Evolutionary conservation across 441 rosid species (phyloP).

Genomic region (Gossypium gossypioides): DNA sequence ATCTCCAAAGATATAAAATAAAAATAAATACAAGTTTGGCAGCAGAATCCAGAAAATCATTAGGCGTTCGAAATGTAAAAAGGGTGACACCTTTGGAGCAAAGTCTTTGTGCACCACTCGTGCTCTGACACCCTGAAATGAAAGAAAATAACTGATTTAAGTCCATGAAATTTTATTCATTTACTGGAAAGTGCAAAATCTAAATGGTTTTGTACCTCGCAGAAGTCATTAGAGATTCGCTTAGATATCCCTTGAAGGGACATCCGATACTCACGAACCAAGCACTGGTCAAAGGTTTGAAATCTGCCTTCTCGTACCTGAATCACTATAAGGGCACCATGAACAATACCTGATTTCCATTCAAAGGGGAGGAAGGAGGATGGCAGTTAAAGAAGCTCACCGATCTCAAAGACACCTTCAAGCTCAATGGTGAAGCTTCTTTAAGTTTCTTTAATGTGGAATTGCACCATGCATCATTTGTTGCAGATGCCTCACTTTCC

Average conservation of each 20-base stretch:
- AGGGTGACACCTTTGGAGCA: slow-evolving; percentile 50
- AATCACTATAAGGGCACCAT: slow-evolving; percentile 9
- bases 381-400: slow-evolving; percentile 36
- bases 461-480: slow-evolving; percentile 46
- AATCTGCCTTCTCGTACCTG: slow-evolving; percentile 77
- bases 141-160: neutral
- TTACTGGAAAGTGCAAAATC: neutral
- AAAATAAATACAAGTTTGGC: neutral
- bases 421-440: slow-evolving; percentile 75
- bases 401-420: slow-evolving; percentile 83
- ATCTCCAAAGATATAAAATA: slow-evolving; percentile 1
- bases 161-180: neutral
- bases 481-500: slow-evolving; percentile 54
- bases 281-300: slow-evolving; percentile 71
- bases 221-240: slow-evolving; percentile 46
- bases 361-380: neutral
- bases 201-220: slow-evolving; percentile 43
- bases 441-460: slow-evolving; percentile 37
- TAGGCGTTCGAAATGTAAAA: neutral
- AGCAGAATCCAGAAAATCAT: neutral
- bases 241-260: slow-evolving; percentile 58
- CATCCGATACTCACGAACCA: slow-evolving; percentile 75
- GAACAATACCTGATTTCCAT: neutral
- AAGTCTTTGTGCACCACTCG: slow-evolving; percentile 69
- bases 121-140: slow-evolving; percentile 70